These are phyloP conservation scores for Aspergillus sp. DNA, from an alignment of 2,329 filamentous ascomycete genomes.

Conservation along the genomic window DNA sequence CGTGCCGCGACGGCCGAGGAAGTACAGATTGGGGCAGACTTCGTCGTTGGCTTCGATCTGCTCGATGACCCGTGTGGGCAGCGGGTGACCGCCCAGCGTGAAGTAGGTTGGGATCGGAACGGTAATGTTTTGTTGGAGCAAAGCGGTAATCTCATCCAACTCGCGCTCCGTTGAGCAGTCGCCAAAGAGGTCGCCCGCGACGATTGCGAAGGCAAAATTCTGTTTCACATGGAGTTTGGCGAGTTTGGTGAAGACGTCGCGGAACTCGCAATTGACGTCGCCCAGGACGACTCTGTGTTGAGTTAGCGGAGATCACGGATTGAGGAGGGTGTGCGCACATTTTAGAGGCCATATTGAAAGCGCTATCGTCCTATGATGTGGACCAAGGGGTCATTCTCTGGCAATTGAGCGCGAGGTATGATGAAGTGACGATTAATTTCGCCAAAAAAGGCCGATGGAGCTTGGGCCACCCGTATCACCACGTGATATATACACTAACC, in stretches of 20 bases:
- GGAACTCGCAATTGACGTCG: slow-evolving; percentile 74
- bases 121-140: slow-evolving; percentile 69
- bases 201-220: slow-evolving; percentile 77
- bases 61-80: slow-evolving; percentile 69
- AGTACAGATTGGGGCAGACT: slow-evolving; percentile 87
- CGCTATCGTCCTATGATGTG: neutral
- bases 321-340: slow-evolving; percentile 43
- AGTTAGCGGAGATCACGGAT: slow-evolving; percentile 14
- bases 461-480: slow-evolving; percentile 28
- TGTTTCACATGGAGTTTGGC: slow-evolving; percentile 81
- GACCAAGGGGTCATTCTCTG: slow-evolving; percentile 4
- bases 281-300: slow-evolving; percentile 68
- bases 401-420: slow-evolving; percentile 2
- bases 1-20: slow-evolving; percentile 79
- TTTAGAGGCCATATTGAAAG: slow-evolving; percentile 52
- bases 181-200: slow-evolving; percentile 79
- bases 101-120: slow-evolving; percentile 89
- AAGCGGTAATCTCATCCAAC: slow-evolving; percentile 59
- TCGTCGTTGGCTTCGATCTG: slow-evolving; percentile 70
- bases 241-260: slow-evolving; percentile 75
- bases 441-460: slow-evolving; percentile 23
- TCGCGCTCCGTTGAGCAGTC: slow-evolving; percentile 46
- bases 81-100: slow-evolving; percentile 68
- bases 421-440: slow-evolving; percentile 12
- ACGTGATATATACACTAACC: slow-evolving; percentile 23